Base-by-base conservation (phyloP, 2,329 filamentous ascomycete genomes). In the Aspergillus novofumigatus region DNA sequence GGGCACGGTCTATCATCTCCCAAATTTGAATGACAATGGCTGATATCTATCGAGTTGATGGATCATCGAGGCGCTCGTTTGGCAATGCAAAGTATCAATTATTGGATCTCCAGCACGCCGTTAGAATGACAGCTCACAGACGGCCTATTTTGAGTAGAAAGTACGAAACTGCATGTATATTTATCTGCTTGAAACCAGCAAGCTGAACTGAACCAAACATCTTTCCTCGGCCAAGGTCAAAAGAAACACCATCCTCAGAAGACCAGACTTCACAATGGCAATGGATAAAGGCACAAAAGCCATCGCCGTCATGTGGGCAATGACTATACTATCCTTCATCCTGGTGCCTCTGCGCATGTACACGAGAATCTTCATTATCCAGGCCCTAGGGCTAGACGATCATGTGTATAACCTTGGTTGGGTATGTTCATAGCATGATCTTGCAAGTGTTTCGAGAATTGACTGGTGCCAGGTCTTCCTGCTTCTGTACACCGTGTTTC, bases 381-480 rank as follows among this genome's bases (percentile, higher is more conserved):
- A 68, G 17, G 74, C 73, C 2, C 44, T 72, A 1, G 74, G 77
- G 38, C 68, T 76, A 48, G 69, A 72, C 28, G 68, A 74, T 9
- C 75, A 75, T 61, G 63, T 66, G 17, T 54, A 70, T 26, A 66
- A 69, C 6, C 62, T 71, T 51, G 59, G 65, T 17, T 65, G 74
- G 25, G 64, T 75, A 21, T 32, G 72, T 5, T 44, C 9, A n/a
- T 20, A 20, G 3, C 23, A 28, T n/a, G 2, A 3, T 14, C 4
- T 20, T 7, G 10, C 25, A 35, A 8, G 8, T 5, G 20, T 44
- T 7, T 17, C 3, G 17, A 49, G 26, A 4, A 25, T 49, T 60
- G 17, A 62, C 54, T 6, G 2, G 6, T 3, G 3, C 41, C 4
- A 63, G 61, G 52, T 63, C 1, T 63, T 62, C 20, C 17, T 63